Base-by-base conservation (phyloP, 306 rosid species). In the Ochetophila trinervis region DNA sequence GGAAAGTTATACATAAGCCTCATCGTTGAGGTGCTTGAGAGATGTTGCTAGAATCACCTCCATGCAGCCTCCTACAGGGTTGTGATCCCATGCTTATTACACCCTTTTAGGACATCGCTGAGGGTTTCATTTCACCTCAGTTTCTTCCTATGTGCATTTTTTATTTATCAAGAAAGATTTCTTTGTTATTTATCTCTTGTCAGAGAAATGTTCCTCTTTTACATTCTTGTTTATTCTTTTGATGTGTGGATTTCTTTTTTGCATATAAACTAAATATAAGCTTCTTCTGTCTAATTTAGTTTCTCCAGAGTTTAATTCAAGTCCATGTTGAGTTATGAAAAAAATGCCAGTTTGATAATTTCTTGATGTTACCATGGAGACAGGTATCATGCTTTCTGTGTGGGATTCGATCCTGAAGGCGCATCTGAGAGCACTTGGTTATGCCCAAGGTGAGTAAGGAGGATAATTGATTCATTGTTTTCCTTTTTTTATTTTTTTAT, bases 321-420 rank as follows among this genome's bases (percentile, higher is more conserved):
- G 54, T 50, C 21, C 17, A 50, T 50, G 20, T 18, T 50, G 21
- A 50, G 8, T 50, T 8, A 47, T 47, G 4, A 47, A 47, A 27
- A 27, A 27, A 47, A 50, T 50, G 6, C 4, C 6, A 2, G 17
- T 61, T 32, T 63, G 67, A 65, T 77, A 68, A 62, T 62, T 64
- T 48, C 66, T 78, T 64, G 60, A 59, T 60, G 53, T 71, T 57
- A 72, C 27, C 19, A 62, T 68, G 70, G 65, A 57, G 65, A 69
- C 83, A 93, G 99, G 99, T 93, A 93, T 74, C 99, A 93, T 70
- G 99, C 99, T 67, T 90, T 87, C 74, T 93, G 97, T 78, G 97
- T 90, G 85, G 97, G 91, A 63, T 93, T 90, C 82, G 96, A 93
- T 86, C 66, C 94, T 37, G 99, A 90, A 69, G 79, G 71, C 67